These are phyloP conservation scores for Crotalaria pallida DNA, from an alignment of 306 rosid genomes.

Conservation along the genomic window DNA sequence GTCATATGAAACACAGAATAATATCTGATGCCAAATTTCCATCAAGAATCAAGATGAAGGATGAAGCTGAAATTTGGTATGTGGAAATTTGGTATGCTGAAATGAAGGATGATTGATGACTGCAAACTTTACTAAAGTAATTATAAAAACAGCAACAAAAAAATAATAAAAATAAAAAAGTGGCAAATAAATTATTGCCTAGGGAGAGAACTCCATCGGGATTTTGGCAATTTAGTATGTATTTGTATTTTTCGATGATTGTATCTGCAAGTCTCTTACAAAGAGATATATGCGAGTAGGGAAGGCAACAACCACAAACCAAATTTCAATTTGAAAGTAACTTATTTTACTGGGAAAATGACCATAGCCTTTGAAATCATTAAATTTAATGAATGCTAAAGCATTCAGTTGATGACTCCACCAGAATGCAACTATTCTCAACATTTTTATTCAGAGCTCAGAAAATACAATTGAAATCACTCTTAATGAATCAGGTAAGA, in stretches of 20 bases:
- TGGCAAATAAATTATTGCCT: not conserved
- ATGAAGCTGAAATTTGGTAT: constrained; percentile 7
- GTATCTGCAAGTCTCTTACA: not conserved
- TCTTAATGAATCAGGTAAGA: not conserved
- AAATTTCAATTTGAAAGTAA: not conserved
- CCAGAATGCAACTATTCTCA: constrained; percentile 9
- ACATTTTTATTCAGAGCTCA: not conserved
- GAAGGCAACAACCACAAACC: constrained; percentile 14
- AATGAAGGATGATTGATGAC: not conserved
- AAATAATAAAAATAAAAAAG: no score
- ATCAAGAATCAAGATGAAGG: not conserved
- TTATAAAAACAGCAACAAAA: constrained; percentile 20
- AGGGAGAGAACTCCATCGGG: not conserved
- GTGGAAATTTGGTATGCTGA: not conserved
- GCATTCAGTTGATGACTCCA: constrained; percentile 10
- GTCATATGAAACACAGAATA: not conserved
- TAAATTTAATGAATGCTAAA: constrained; percentile 3
- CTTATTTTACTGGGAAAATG: not conserved
- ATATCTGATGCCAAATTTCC: not conserved
- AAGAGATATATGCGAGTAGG: not conserved
- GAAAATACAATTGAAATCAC: not conserved
- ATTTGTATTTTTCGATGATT: not conserved
- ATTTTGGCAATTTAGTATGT: not conserved
- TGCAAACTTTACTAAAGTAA: constrained; percentile 1
- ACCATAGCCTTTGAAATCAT: not conserved